These are phyloP conservation scores for Oryza longistaminata DNA, from an alignment of 176 grass and related monocot genomes.

Conservation along the genomic window DNA sequence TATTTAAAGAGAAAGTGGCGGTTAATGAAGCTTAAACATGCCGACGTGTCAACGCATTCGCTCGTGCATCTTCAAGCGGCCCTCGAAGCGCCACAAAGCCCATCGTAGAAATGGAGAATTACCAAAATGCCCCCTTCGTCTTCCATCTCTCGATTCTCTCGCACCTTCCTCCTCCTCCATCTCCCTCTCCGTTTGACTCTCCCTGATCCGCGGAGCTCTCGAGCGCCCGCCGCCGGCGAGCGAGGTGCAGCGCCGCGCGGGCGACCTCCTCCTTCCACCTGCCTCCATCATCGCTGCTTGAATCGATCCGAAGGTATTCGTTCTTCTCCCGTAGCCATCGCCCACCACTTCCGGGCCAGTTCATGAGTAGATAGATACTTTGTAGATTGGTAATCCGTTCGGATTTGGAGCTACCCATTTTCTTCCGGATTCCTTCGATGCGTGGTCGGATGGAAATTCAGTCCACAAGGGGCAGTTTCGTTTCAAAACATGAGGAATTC, in stretches of 20 bases:
- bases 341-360: too few species aligned
- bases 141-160: not conserved
- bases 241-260: not conserved
- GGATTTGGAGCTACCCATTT: not conserved
- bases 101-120: not conserved
- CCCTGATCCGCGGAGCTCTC: not conserved
- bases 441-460: not conserved
- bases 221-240: not conserved
- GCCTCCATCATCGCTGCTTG: too few species aligned
- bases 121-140: not conserved
- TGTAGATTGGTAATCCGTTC: too few species aligned
- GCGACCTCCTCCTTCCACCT: not conserved
- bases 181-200: not conserved
- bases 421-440: not conserved
- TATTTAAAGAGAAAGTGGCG: too few species aligned
- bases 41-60: not conserved
- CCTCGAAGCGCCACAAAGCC: constrained; percentile 24
- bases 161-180: too few species aligned
- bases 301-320: not conserved
- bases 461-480: not conserved
- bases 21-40: too few species aligned
- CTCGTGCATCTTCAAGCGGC: constrained; percentile 5
- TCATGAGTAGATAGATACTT: too few species aligned
- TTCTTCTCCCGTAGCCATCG: not conserved
- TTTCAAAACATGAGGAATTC: not conserved